A percentile compares a stretch with the other conserved stretches of the same genome.
Evolutionary conservation across 2,329 filamentous ascomycete genomes (phyloP).

Genomic region (Ceratocystis albifundus): DNA sequence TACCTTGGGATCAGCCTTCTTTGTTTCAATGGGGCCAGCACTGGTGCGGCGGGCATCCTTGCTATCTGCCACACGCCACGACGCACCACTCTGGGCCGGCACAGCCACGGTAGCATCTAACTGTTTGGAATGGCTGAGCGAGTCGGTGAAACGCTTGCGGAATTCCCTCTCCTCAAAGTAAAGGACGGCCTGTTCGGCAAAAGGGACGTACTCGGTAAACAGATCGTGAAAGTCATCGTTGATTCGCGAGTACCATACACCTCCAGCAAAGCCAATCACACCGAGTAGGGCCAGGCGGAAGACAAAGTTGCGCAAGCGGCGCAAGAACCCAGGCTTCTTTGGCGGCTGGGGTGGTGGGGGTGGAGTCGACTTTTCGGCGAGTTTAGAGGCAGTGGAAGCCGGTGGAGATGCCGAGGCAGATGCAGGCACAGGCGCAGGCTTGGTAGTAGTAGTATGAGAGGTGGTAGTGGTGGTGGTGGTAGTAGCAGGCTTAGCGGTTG

Average conservation of each 20-base stretch:
- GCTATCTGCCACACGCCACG: constrained; percentile 61
- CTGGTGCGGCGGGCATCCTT: constrained; percentile 50
- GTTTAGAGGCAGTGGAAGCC: constrained; percentile 28
- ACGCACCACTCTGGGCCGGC: constrained; percentile 72
- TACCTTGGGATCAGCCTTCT: constrained; percentile 28
- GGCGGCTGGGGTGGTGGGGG: constrained; percentile 31
- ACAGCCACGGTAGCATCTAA: constrained; percentile 66
- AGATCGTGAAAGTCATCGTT: constrained; percentile 99
- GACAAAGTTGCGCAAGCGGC: constrained; percentile 66
- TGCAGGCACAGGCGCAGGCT: constrained; percentile 22
- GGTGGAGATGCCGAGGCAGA: constrained; percentile 27
- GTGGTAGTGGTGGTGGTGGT: constrained; percentile 6
- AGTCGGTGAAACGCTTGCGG: constrained; percentile 62
- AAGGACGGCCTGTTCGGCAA: constrained; percentile 84
- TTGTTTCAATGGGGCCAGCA: constrained; percentile 35
- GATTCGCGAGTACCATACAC: constrained; percentile 83
- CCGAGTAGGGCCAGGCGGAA: constrained; percentile 66
- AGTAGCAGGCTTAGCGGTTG: constrained; percentile 26
- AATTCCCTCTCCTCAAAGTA: constrained; percentile 95
- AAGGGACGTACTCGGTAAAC: constrained; percentile 94
- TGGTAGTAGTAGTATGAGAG: neutral
- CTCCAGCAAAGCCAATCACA: constrained; percentile 68
- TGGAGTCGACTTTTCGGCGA: constrained; percentile 23
- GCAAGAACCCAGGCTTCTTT: constrained; percentile 53
- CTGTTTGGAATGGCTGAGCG: constrained; percentile 40